These are phyloP conservation scores for Cryomyces minteri DNA, from an alignment of 495 filamentous ascomycete genomes.

Conservation along the genomic window DNA sequence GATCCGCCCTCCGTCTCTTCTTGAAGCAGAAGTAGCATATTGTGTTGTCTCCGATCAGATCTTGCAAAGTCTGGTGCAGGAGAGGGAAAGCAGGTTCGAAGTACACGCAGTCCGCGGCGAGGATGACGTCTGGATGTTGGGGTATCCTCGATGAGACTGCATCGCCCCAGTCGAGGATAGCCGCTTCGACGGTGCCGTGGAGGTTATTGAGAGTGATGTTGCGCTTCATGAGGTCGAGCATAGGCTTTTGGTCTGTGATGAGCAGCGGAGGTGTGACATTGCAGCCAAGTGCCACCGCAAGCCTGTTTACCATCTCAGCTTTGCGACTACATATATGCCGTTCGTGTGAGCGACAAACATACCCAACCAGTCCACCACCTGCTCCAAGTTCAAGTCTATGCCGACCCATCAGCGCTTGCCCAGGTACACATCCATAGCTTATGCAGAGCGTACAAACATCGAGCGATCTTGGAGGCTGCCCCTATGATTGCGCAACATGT, in stretches of 20 bases:
- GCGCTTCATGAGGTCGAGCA: slow-evolving; percentile 62
- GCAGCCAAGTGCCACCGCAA: slow-evolving; percentile 45
- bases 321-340: background rate
- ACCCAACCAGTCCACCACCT: slow-evolving; percentile 74
- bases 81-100: slow-evolving; percentile 89
- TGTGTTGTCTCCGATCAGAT: slow-evolving; percentile 28
- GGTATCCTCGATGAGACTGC: slow-evolving; percentile 24
- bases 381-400: slow-evolving; percentile 79
- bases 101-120: slow-evolving; percentile 95
- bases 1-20: slow-evolving; percentile 45
- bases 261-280: slow-evolving; percentile 32
- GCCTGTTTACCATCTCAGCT: slow-evolving; percentile 16
- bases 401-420: slow-evolving; percentile 3
- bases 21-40: slow-evolving; percentile 92
- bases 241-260: slow-evolving; percentile 73
- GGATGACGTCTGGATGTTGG: slow-evolving; percentile 52
- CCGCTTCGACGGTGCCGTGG: slow-evolving; percentile 34
- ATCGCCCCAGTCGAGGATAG: slow-evolving; percentile 61
- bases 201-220: slow-evolving; percentile 70
- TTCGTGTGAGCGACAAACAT: background rate
- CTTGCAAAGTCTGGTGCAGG: slow-evolving; percentile 53
- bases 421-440: background rate
- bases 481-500: slow-evolving; percentile 54
- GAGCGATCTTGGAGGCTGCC: slow-evolving; percentile 38
- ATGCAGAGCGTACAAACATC: slow-evolving; percentile 42